phyloP scores from a whole-genome alignment of 2,329 filamentous ascomycete species.

The Cladosporium velox region DNA sequence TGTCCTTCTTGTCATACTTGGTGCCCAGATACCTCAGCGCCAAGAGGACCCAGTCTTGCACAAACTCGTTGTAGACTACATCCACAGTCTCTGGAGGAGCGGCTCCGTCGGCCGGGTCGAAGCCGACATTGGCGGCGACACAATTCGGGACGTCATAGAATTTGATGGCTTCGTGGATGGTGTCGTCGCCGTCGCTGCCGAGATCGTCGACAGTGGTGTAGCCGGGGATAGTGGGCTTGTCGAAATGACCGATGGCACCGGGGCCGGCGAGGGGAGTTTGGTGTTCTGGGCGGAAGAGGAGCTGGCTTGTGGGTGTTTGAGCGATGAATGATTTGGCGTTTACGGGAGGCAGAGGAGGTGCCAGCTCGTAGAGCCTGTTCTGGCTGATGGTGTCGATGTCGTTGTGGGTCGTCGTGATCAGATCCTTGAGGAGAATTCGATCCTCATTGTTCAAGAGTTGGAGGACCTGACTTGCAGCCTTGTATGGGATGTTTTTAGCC shows the following conservation, averaged over 20 bases:
- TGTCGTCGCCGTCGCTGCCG: constrained; percentile 85
- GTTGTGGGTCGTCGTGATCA: constrained; percentile 23
- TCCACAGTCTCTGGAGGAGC: constrained; percentile 70
- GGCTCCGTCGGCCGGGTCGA: constrained; percentile 53
- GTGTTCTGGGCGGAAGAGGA: background rate
- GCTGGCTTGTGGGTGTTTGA: background rate
- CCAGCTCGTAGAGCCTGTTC: constrained; percentile 22
- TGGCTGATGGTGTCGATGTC: background rate
- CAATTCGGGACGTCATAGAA: constrained; percentile 83
- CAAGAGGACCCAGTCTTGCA: constrained; percentile 76
- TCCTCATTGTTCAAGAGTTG: constrained; percentile 60
- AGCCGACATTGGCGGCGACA: constrained; percentile 68
- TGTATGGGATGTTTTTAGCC: constrained; percentile 78
- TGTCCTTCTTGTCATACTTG: constrained; percentile 53
- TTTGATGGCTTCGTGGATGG: constrained; percentile 71
- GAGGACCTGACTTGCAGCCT: constrained; percentile 68
- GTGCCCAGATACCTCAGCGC: constrained; percentile 66
- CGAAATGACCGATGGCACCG: background rate
- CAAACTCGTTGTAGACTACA: constrained; percentile 87
- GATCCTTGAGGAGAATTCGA: constrained; percentile 46
- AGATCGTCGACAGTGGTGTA: constrained; percentile 90
- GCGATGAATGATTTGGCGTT: constrained; percentile 5
- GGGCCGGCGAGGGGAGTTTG: constrained; percentile 6
- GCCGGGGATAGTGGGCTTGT: constrained; percentile 58
- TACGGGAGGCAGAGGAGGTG: constrained; percentile 20